Evolutionary conservation across 495 filamentous ascomycete genomes (phyloP), one percentile per base, ranked within the genome.

Genomic region (Articulospora tetracladia): DNA sequence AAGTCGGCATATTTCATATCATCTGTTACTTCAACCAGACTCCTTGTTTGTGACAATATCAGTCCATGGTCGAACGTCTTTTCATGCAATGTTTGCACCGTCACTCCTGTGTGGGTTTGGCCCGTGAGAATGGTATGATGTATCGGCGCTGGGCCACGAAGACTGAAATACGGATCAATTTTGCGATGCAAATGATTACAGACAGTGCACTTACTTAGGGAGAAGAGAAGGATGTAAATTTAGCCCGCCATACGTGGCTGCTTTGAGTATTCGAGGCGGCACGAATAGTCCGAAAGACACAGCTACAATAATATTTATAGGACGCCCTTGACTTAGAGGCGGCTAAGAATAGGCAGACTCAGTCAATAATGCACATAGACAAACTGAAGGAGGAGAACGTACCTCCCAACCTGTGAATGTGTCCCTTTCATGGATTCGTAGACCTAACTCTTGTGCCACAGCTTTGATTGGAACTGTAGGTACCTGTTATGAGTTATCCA

Each of bases 221-320:
- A 98, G 83, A 7, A 96, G 69, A n/a, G 93, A 97, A 1, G 94
- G 94, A 69, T 98, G 94, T 3, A 98, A 80, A 73, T 98, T 98
- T 23, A 98, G 72, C 0, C 94, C 94, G 59, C 93, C 92, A 73
- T 93, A 96, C 57, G 81, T 79, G 17, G 89, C 80, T 4, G 65
- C 71, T 25, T 76, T 77, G 44, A 98, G 78, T 17, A 97, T 81
- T 2, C 89, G 79, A 4, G 84, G 82, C 0, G 94, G 95, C 11
- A 98, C 84, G 52, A 96, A 87, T 17, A 95, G 81, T 2, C 94
- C 94, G 71, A 98, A 98, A 7, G 94, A 97, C n/a, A 97, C 95
- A 23, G 92, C 92, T 32, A 98, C 81, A 58, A 98, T 86, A 46
- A 98, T 77, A 69, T 97, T 92, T 60, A 89, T 85, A 20, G 79